Base-by-base conservation (phyloP, 352 stramenopile genomes). In the Globisporangium carolinianum region DNA sequence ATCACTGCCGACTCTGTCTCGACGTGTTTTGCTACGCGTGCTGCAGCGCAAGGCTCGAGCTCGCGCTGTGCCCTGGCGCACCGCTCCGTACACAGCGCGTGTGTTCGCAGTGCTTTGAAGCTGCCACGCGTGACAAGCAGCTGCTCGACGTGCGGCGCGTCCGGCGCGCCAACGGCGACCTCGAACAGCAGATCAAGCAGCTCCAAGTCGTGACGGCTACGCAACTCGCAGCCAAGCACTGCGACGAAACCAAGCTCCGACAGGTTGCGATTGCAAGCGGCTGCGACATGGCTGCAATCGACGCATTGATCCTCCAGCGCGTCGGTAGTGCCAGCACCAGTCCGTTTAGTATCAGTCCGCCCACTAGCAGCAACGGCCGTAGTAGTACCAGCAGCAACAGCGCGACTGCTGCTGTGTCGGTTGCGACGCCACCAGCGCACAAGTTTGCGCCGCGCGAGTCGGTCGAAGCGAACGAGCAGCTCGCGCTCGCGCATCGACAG, bases 1-100 rank as follows among this genome's bases (percentile, higher is more conserved):
- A 89, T 35, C 82, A 91, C 57, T 91, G 82, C 55, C 82, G 79
- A 9, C 62, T 89, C 53, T 91, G 82, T 64, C 66, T 91, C 59
- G 71, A 83, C 15, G 84, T 91, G 14, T 91, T 84, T 47, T 91
- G 82, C 42, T 57, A 54, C n/a, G 17, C 58, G 5, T 91, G 82
- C 68, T 85, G 76, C 54, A 57, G 53, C 39, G 65, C 72, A 7
- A 51, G 57, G 0, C 56, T 91, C 37, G 74, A 87, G 24, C 60
- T 91, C 35, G 77, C 76, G 18, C 49, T 91, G 15, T 91, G 77
- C 52, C 69, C 70, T 1, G 82, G 82, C 0, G 82, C 79, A 5
- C 75, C 78, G 0, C n/a, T 89, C 38, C 75, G 79, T 3, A 35
- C 49, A 4, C 72, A 84, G 62, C 79, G 82, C 15, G 76, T 91